A percentile compares a stretch with the other conserved stretches of the same genome.
These are phyloP conservation scores for Sphaerobolus stellatus DNA, from an alignment of 1,284 basidiomycete genomes.

Conservation along the genomic window DNA sequence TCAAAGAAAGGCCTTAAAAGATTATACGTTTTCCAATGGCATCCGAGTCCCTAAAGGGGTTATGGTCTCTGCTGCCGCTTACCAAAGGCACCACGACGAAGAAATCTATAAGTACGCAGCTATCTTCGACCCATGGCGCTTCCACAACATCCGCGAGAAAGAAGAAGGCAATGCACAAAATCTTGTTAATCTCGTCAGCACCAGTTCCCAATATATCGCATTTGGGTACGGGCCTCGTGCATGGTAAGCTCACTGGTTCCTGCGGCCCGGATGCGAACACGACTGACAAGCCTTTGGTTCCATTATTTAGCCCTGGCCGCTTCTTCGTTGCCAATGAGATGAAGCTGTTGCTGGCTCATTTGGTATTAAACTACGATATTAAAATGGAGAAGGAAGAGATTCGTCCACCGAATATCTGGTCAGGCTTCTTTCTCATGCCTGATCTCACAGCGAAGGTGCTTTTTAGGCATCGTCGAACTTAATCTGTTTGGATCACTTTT, in stretches of 20 bases:
- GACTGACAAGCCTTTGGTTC: too few species aligned
- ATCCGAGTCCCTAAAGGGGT: slow-evolving; percentile 10
- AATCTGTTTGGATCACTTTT: too few species aligned
- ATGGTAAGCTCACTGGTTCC: slow-evolving; percentile 16
- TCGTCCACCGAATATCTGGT: slow-evolving; percentile 29
- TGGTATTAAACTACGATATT: slow-evolving; percentile 39
- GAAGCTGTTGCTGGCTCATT: slow-evolving; percentile 38
- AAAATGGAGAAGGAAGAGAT: slow-evolving; percentile 29
- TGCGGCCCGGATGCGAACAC: too few species aligned
- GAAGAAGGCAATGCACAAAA: not conserved
- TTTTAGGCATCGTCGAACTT: slow-evolving; percentile 17
- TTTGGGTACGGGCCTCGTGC: not conserved
- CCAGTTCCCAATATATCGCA: slow-evolving; percentile 1
- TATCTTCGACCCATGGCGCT: slow-evolving; percentile 14
- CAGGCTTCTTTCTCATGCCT: slow-evolving; percentile 28
- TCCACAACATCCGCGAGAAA: not conserved
- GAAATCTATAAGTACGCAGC: slow-evolving; percentile 11
- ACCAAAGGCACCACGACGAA: slow-evolving; percentile 11
- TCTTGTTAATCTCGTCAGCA: not conserved
- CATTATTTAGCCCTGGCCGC: slow-evolving; percentile 32
- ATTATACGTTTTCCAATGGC: slow-evolving; percentile 17
- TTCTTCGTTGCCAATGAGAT: slow-evolving; percentile 38
- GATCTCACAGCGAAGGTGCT: slow-evolving; percentile 25
- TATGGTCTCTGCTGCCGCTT: not conserved
- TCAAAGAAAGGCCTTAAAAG: not conserved